Evolutionary conservation across 108 stramenopile species (phyloP).

Genomic region (Fragilaria crotonensis): DNA sequence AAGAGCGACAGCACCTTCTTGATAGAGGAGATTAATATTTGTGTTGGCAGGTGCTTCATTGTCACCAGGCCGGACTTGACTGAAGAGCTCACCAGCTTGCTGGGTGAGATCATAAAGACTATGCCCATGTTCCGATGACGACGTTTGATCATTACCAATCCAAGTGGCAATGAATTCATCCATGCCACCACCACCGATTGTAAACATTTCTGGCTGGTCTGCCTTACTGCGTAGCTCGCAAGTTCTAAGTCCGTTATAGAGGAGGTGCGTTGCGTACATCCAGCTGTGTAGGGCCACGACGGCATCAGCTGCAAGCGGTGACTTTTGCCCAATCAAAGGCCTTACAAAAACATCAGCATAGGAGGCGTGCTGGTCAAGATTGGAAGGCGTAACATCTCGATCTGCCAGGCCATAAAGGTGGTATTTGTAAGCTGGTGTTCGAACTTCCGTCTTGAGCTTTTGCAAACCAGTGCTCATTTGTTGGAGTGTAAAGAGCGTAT

Average conservation of each 20-base stretch:
- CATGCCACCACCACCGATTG: slow-evolving; percentile 33
- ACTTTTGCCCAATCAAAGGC: slow-evolving; percentile 22
- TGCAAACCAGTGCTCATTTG: slow-evolving; percentile 22
- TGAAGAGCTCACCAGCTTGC: slow-evolving; percentile 32
- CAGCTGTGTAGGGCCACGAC: slow-evolving; percentile 45
- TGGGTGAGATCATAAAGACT: slow-evolving; percentile 68
- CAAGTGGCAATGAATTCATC: slow-evolving; percentile 81
- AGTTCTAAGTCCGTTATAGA: slow-evolving; percentile 47
- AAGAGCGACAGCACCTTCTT: slow-evolving; percentile 31
- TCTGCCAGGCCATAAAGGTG: slow-evolving; percentile 60
- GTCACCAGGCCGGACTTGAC: slow-evolving; percentile 14
- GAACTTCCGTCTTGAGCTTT: slow-evolving; percentile 13
- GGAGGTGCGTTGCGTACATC: slow-evolving; percentile 63
- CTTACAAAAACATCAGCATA: slow-evolving; percentile 57
- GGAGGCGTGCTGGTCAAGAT: slow-evolving; percentile 17
- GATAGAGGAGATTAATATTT: slow-evolving; percentile 48
- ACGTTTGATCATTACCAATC: slow-evolving; percentile 54
- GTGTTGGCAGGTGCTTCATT: slow-evolving; percentile 49
- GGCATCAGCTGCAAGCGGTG: slow-evolving; percentile 34
- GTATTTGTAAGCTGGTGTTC: slow-evolving; percentile 46
- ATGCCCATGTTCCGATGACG: slow-evolving; percentile 45
- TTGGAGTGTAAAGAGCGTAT: slow-evolving; percentile 24
- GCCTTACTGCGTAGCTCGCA: slow-evolving; percentile 49
- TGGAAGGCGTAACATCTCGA: slow-evolving; percentile 13
- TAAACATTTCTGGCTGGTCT: slow-evolving; percentile 39